A percentile compares a stretch with the other conserved stretches of the same genome.
These are phyloP conservation scores for Colletotrichum aenigma DNA, from an alignment of 2,329 filamentous ascomycete genomes.

Conservation along the genomic window DNA sequence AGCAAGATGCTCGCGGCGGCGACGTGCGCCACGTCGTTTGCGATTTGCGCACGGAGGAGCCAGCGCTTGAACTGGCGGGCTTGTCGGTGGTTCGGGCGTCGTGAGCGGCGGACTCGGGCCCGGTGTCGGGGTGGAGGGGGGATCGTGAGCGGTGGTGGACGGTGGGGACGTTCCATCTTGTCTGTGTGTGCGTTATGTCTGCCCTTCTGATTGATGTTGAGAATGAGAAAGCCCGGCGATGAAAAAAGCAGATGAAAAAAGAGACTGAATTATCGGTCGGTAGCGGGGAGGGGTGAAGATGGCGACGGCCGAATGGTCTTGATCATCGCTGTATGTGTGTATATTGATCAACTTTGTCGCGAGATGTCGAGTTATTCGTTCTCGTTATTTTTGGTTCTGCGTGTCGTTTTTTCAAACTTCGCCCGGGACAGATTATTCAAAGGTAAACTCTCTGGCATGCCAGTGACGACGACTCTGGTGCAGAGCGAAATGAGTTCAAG, in stretches of 20 bases:
- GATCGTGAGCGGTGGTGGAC: conserved; percentile 36
- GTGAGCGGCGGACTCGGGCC: conserved; percentile 4
- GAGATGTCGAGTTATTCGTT: not conserved
- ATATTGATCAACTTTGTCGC: not conserved
- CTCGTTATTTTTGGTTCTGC: not conserved
- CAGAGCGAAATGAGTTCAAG: not conserved
- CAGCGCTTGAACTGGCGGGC: conserved; percentile 11
- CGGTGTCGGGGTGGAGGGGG: conserved; percentile 24
- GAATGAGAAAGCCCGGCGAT: not conserved
- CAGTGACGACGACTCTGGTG: not conserved
- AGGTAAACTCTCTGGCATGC: not conserved
- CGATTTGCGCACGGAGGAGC: conserved; percentile 26
- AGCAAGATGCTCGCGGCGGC: conserved; percentile 33
- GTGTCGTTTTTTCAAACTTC: not conserved
- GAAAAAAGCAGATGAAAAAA: not conserved
- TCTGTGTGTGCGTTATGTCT: not conserved
- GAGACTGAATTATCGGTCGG: not conserved
- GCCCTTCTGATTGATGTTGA: not conserved
- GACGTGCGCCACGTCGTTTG: conserved; percentile 33
- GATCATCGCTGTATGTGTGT: not conserved
- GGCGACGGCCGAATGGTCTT: not conserved
- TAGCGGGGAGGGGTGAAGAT: not conserved
- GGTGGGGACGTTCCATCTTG: conserved; percentile 31
- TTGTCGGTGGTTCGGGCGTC: not conserved
- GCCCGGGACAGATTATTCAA: not conserved